Base-by-base conservation (phyloP, 768 basidiomycete genomes). In the Lentinula sp. region DNA sequence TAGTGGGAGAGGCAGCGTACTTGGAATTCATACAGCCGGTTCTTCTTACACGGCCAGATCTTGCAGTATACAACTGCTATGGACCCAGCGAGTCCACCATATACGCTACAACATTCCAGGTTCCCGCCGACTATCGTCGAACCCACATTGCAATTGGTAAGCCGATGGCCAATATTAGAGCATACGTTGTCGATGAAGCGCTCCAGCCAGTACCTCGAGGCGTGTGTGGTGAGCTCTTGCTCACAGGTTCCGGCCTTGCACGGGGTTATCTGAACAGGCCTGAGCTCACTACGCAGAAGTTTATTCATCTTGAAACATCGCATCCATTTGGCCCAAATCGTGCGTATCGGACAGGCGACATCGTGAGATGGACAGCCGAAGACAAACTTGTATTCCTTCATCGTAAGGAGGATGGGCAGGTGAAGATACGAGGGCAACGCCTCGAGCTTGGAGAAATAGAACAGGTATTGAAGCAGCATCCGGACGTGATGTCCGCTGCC, bases 81-180 rank as follows among this genome's bases (percentile, higher is more conserved):
- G 54, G 54, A 15, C 54, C 54, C 12, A 56, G 54, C 37, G 54
- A 56, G 23, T 56, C 33, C 20, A 56, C 54, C 9, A 56, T 56
- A 12, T 56, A 37, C 8, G 54, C 54, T 15, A 56, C 54, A 6
- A 42, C 33, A 13, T 56, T 35, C 20, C 20, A 56, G 15, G 41
- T 56, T 23, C 33, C 54, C 12, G 13, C 18, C 2, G 54, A 41
- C 20, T 56, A 42, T 18, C 12, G 37, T 41, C 54, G 54, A 33
- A 18, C 54, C 54, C 28, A 56, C n/a, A 39, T 56, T 4, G 33
- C 54, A 23, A 56, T 56, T 35, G 54, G 54, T 42, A 23, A 4
- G 12, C 54, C 54, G 2, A 23, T 37, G 23, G 35, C 28, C 2
- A 56, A 56, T 39, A 56, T 42, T 6, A 18, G 33, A 16, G 54